These are phyloP conservation scores for Trypanosoma avium DNA, from an alignment of 208 protist species.

Conservation along the genomic window DNA sequence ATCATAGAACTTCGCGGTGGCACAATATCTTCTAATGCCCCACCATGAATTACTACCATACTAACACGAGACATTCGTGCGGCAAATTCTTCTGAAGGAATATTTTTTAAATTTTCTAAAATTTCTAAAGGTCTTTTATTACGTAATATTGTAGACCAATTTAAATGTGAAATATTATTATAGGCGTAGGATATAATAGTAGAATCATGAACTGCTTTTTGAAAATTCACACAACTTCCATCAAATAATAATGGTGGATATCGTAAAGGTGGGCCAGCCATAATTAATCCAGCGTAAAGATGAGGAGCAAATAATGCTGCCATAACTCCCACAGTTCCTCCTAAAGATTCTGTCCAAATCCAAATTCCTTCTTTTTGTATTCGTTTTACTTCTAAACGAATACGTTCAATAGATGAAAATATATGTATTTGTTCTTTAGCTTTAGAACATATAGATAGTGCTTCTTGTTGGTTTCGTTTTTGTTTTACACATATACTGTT, in stretches of 20 bases:
- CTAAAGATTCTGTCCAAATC: slow-evolving; percentile 76
- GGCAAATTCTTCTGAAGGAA: slow-evolving; percentile 34
- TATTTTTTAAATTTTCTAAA: slow-evolving; percentile 24
- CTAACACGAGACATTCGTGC: slow-evolving; percentile 37
- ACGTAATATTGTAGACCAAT: slow-evolving; percentile 6
- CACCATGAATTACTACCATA: slow-evolving; percentile 66
- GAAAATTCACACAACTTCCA: slow-evolving; percentile 43
- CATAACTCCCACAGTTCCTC: slow-evolving; percentile 53
- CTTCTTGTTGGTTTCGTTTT: not conserved
- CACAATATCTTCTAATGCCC: slow-evolving; percentile 70
- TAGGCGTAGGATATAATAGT: slow-evolving; percentile 24
- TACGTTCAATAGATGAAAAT: slow-evolving; percentile 28
- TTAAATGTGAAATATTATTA: not conserved
- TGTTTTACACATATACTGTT: slow-evolving; percentile 8
- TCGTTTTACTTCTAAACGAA: slow-evolving; percentile 38
- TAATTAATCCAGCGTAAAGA: slow-evolving; percentile 61
- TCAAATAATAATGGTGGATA: slow-evolving; percentile 79
- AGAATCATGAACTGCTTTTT: slow-evolving; percentile 46
- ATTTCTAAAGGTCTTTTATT: slow-evolving; percentile 12
- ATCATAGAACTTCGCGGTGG: slow-evolving; percentile 54
- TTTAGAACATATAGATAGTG: slow-evolving; percentile 5
- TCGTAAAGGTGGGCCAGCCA: slow-evolving; percentile 61
- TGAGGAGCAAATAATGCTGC: slow-evolving; percentile 56
- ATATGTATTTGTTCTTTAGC: slow-evolving; percentile 23
- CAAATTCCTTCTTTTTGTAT: slow-evolving; percentile 68